Evolutionary conservation across 805 yeast genomes (phyloP).

Genomic region (Saccharomycopsis sp.): DNA sequence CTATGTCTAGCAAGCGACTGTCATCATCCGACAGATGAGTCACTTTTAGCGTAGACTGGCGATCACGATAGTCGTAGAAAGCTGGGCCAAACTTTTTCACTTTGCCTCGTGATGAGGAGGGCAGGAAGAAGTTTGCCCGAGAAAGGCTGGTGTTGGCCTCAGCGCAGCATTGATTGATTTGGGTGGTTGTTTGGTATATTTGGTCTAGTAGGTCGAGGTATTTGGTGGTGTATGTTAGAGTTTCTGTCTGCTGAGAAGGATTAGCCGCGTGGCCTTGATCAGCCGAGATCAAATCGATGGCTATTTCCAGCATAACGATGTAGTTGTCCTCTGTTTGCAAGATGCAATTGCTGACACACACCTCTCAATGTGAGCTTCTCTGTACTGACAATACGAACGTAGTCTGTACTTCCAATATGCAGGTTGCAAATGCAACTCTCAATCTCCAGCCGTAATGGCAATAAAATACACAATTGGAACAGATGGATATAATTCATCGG

Average conservation of each 20-base stretch:
- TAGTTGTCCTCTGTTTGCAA: neutral
- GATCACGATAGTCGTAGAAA: constrained; percentile 16
- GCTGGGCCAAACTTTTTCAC: constrained; percentile 12
- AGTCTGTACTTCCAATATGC: too few relatives aligned
- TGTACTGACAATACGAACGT: too few relatives aligned
- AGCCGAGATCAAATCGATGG: neutral
- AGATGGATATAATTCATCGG: too few relatives aligned
- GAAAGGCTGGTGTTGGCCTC: constrained; percentile 8
- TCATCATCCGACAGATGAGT: neutral
- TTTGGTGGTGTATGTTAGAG: neutral
- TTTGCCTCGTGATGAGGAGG: constrained; percentile 5
- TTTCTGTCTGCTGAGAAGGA: neutral
- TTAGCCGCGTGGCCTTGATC: too few relatives aligned
- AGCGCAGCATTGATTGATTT: constrained; percentile 9
- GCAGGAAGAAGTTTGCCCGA: constrained; percentile 10
- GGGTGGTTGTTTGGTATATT: constrained; percentile 13
- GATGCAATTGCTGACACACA: too few relatives aligned
- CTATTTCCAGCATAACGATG: neutral
- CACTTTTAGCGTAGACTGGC: neutral
- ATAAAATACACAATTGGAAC: too few relatives aligned
- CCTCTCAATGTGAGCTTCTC: too few relatives aligned
- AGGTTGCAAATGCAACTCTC: too few relatives aligned
- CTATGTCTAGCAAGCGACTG: neutral
- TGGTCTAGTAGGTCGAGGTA: neutral
- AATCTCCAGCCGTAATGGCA: too few relatives aligned